phyloP scores from a whole-genome alignment of 2,329 filamentous ascomycete species.

The Aspergillus nomiae region DNA sequence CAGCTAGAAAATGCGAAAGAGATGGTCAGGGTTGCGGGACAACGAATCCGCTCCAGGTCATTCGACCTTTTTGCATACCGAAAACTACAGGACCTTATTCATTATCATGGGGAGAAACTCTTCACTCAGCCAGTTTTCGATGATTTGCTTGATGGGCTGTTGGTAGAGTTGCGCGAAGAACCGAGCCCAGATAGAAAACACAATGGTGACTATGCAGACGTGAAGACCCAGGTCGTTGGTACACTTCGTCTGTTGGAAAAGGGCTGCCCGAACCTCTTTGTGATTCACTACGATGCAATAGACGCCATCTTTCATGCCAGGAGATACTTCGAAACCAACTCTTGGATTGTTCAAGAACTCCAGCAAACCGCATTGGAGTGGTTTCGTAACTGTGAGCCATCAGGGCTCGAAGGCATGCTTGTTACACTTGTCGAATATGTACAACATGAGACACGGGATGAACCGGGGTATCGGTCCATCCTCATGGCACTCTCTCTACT shows the following conservation, averaged over 20 bases:
- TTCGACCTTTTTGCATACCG: slow-evolving; percentile 47
- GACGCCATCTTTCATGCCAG: slow-evolving; percentile 20
- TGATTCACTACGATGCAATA: background rate
- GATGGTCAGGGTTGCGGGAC: background rate
- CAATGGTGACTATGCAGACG: background rate
- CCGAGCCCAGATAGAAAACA: background rate
- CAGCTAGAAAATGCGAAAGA: background rate
- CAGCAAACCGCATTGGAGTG: slow-evolving; percentile 26
- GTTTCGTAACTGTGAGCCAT: background rate
- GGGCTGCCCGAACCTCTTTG: background rate
- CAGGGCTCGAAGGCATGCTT: background rate
- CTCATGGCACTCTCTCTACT: slow-evolving; percentile 37
- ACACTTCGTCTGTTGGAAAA: background rate
- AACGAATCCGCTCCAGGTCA: slow-evolving; percentile 34
- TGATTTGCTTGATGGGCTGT: background rate
- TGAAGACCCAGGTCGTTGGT: background rate
- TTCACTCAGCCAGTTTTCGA: background rate
- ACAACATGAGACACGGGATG: background rate
- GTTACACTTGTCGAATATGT: background rate
- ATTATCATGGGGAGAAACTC: slow-evolving; percentile 10
- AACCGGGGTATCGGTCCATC: slow-evolving; percentile 1
- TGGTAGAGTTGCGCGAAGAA: background rate
- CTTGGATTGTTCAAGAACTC: slow-evolving; percentile 37
- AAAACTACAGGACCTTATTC: slow-evolving; percentile 44
- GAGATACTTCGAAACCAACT: slow-evolving; percentile 30